Base-by-base conservation (phyloP, 768 basidiomycete genomes). In the Phylloporus sp. region DNA sequence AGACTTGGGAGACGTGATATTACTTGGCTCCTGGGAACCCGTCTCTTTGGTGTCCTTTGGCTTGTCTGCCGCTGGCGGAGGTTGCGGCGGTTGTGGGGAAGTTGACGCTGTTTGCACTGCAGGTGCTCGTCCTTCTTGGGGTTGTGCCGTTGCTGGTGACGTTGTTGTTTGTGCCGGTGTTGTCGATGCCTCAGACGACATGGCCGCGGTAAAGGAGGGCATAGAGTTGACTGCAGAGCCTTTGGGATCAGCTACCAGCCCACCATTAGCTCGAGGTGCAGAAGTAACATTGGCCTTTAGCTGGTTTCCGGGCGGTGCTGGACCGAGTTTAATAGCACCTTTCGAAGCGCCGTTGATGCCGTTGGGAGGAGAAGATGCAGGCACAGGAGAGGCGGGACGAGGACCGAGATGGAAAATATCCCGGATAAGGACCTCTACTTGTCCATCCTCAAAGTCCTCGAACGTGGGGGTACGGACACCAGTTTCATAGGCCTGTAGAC, bases 401-500 rank as follows among this genome's bases (percentile, higher is more conserved):
- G 62, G 41, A 11, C 56, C 59, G 39, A 69, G 62, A 38, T 45
- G 40, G 27, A 69, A 69, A 31, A 69, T 67, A 4, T 63, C 67
- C 20, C 67, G 59, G 26, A 69, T 50, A 4, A 69, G 52, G 4
- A 46, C 13, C 15, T 69, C 67, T 1, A 69, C 57, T 4, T 70
- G 58, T 0, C 11, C 28, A 3, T 69, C 67, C 43, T 69, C 67
- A 20, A 69, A 69, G 52, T 69, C 67, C 16, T 69, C 59, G 7
- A 63, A 69, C 1, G 67, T 65, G n/a, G 67, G 67, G 6, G 53
- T 53, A 9, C 67, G 69, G 24, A 70, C 47, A 4, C 67, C 67
- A 23, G 53, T 69, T 31, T 69, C 67, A 3, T 67, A 67, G 9
- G 64, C 60, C 15, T 55, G 58, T 32, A 59, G 51, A 34, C 78